Base-by-base conservation (phyloP, 805 yeast genomes). In the Candida adriatica region DNA sequence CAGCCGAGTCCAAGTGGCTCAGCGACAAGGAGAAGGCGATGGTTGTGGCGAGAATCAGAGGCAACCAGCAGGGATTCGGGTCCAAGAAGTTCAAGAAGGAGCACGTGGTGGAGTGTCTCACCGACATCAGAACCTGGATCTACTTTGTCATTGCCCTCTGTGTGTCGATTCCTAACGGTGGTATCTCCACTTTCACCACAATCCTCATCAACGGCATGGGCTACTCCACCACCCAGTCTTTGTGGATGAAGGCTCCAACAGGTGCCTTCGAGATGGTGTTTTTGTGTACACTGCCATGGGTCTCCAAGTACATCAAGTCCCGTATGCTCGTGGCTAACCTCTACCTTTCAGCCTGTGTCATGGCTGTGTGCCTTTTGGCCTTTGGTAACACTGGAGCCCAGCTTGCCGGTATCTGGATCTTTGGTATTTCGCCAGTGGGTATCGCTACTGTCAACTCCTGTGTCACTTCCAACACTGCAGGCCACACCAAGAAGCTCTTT, bases 51-150 rank as follows among this genome's bases (percentile, higher is more conserved):
- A 59, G 70, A 33, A 64, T 64, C 30, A 61, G 70, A 31, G 42
- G 35, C 18, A 67, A 64, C 43, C 58, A 61, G 30, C 68, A 62
- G 47, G 72, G 72, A 2, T 61, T 61, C 36, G 70, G 69, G 23
- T 59, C 57, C 42, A 50, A 46, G 26, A 53, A 48, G 21, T 59
- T 59, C 46, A 65, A 65, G 40, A 42, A 32, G 43, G 38, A 58
- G 18, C 70, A 65, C 39, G 40, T 64, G 16, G 4, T 24, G 7
- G 39, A 36, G 18, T 31, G 35, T 26, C 5, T 32, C 8, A 4
- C 44, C 7, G 79, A 73, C 42, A 16, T 48, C 20, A 58, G 61
- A 34, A 53, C 65, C 10, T 69, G 66, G 64, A 39, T 64, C 10
- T 44, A 56, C 27, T 54, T 66, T 31, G 27, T 56, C 9, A 44